phyloP scores from a whole-genome alignment of 2,329 filamentous ascomycete genomes.

The Claviceps pazoutovae region DNA sequence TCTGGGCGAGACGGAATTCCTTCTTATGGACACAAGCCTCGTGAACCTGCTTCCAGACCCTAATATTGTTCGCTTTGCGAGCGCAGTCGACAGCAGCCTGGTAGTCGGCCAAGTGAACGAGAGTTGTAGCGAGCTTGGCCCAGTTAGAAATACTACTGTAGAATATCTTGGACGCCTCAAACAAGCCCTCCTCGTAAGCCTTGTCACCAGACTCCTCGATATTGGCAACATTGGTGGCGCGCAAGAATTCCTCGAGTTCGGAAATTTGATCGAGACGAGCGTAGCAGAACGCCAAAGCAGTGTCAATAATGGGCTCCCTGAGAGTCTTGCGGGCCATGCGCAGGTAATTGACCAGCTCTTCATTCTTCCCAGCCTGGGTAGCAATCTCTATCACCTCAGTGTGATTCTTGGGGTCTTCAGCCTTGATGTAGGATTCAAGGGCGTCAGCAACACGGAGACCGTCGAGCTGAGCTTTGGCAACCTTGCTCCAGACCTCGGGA shows the following conservation, averaged over 20 bases:
- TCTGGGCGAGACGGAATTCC: slow-evolving; percentile 96
- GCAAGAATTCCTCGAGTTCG: slow-evolving; percentile 93
- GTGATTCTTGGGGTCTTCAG: slow-evolving; percentile 84
- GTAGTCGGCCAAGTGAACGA: slow-evolving; percentile 95
- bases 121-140: slow-evolving; percentile 94
- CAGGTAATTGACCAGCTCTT: slow-evolving; percentile 91
- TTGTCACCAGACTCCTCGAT: slow-evolving; percentile 96
- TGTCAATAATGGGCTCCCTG: slow-evolving; percentile 86
- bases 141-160: slow-evolving; percentile 98
- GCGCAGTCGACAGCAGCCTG: slow-evolving; percentile 96
- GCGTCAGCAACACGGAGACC: slow-evolving; percentile 84
- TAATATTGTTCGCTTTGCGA: slow-evolving; percentile 96
- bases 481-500: slow-evolving; percentile 94
- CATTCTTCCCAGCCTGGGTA: slow-evolving; percentile 90
- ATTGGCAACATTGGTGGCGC: slow-evolving; percentile 85
- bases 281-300: slow-evolving; percentile 83
- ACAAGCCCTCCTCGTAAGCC: slow-evolving; percentile 85
- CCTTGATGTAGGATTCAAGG: slow-evolving; percentile 95
- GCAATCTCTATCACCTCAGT: slow-evolving; percentile 91
- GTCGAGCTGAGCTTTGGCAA: slow-evolving; percentile 94
- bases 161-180: slow-evolving; percentile 97
- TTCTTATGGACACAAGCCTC: slow-evolving; percentile 93
- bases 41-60: slow-evolving; percentile 98
- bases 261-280: slow-evolving; percentile 81
- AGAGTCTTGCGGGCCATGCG: slow-evolving; percentile 96